Percentiles rank a stretch among this genome's conserved stretches.
phyloP scores from a whole-genome alignment of 441 rosid species.

The Syzygium malaccense region DNA sequence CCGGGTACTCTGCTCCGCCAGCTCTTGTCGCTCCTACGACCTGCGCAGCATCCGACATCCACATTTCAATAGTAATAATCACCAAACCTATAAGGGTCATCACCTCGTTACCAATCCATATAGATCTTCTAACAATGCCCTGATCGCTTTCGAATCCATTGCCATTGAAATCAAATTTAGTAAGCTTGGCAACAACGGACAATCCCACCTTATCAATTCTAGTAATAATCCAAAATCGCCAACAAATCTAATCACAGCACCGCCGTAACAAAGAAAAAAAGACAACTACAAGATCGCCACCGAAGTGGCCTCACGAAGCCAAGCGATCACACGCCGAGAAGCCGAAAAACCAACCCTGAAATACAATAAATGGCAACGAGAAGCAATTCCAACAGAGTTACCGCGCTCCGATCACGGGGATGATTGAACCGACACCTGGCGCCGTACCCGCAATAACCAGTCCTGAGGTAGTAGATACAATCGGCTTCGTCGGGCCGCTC shows the following conservation, averaged over 20 bases:
- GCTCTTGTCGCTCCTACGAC: slow-evolving; percentile 52
- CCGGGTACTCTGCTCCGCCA: slow-evolving; percentile 59
- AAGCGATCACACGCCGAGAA: background rate
- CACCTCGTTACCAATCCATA: background rate
- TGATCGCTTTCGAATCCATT: background rate
- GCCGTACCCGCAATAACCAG: slow-evolving; percentile 78
- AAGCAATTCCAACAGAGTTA: background rate
- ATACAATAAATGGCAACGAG: background rate
- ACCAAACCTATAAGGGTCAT: background rate
- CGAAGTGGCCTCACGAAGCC: background rate
- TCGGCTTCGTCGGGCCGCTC: slow-evolving; percentile 66
- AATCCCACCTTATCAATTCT: background rate
- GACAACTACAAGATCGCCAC: background rate
- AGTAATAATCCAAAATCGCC: background rate
- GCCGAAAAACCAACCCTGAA: background rate
- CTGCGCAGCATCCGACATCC: slow-evolving; percentile 24
- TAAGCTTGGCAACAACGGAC: background rate
- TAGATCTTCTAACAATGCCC: background rate
- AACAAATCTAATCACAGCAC: background rate
- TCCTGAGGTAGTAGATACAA: slow-evolving; percentile 67
- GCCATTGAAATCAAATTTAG: background rate
- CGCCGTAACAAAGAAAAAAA: background rate
- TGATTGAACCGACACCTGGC: slow-evolving; percentile 90
- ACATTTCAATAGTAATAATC: slow-evolving; percentile 13
- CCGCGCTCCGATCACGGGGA: slow-evolving; percentile 7